phyloP scores from a whole-genome alignment of 2,329 filamentous ascomycete genomes.

The Pseudonectria buxi region DNA sequence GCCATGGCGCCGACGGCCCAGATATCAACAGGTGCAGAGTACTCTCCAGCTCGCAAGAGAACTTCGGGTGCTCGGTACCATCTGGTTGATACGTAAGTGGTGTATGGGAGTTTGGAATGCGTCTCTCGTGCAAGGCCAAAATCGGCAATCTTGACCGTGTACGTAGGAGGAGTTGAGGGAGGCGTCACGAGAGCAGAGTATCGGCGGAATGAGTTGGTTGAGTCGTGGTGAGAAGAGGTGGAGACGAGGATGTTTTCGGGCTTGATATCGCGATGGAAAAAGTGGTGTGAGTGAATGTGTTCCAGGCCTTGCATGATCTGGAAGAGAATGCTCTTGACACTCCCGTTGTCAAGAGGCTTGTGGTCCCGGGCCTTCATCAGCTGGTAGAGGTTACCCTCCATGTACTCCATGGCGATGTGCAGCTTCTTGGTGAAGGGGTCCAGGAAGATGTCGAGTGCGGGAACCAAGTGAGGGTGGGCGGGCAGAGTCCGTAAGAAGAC shows the following conservation, averaged over 20 bases:
- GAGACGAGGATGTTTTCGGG: conserved; percentile 98
- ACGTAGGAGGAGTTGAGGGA: conserved; percentile 85
- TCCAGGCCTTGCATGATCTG: conserved; percentile 95
- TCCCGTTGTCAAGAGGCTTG: conserved; percentile 81
- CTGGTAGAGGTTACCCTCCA: conserved; percentile 98
- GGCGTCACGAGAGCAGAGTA: conserved; percentile 93
- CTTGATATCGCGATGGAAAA: conserved; percentile 99
- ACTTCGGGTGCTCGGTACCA: conserved; percentile 99
- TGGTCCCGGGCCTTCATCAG: conserved; percentile 98
- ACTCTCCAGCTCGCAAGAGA: conserved; percentile 85
- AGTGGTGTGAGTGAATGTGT: conserved; percentile 93
- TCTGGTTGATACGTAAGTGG: conserved; percentile 94
- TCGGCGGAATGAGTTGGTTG: conserved; percentile 76
- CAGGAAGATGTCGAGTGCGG: conserved; percentile 94
- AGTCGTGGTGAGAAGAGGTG: conserved; percentile 77
- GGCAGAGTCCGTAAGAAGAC: conserved; percentile 91
- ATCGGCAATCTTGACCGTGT: conserved; percentile 97
- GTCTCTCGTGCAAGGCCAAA: conserved; percentile 97
- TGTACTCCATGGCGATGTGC: conserved; percentile 98
- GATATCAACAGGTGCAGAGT: conserved; percentile 95
- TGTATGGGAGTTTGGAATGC: conserved; percentile 92
- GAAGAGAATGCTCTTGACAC: conserved; percentile 95
- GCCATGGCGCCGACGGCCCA: conserved; percentile 99
- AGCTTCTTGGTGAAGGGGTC: conserved; percentile 94
- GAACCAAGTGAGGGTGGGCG: conserved; percentile 85